Evolutionary conservation across 1,284 basidiomycete genomes (phyloP), one percentile per base, ranked within the genome.

Genomic region (Xerocomus amazonicus): DNA sequence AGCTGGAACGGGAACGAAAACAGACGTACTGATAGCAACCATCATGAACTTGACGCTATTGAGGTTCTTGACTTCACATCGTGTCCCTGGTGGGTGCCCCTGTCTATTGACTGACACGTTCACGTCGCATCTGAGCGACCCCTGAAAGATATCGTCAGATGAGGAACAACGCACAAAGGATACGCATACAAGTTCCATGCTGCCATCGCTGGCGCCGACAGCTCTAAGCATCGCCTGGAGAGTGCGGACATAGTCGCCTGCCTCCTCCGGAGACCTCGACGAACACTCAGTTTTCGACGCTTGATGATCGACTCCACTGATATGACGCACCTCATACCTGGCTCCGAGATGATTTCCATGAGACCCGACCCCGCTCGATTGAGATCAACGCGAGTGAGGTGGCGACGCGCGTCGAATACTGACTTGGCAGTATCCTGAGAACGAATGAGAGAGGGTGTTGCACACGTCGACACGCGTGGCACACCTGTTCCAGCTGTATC

Each of bases 21-120:
- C 34, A 23, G 16, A 74, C 83, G 41, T 55, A 95, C 92, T 80
- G 43, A 98, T 92, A 8, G 95, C 96, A 29, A 84, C 79, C 70
- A 83, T 83, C 72, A 95, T 86, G 65, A 90, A 94, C 51, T 83
- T 83, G 41, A 97, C 79, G 46, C 93, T 95, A 66, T 97, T 98
- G 49, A 99, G 75, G 63, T 99, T 99, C 73, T 99, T 99, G 62
- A 99, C 85, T 71, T 99, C 97, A 63, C 93, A 97, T 16, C 97
- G 84, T 0, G 88, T 94, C 1, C 94, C 94, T 12, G 73, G 82
- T 1, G 81, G 73, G 23, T 79, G 72, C 10, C 85, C 85, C 27
- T 71, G 63, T 38, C 77, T 75, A 59, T 90, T 87, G 2, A 97
- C 80, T 2, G 95, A 98, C 2, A 99, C 88, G 62, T 99, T 99